phyloP scores from a whole-genome alignment of 2,329 filamentous ascomycete species.

The Ambrosiella beaveri region DNA sequence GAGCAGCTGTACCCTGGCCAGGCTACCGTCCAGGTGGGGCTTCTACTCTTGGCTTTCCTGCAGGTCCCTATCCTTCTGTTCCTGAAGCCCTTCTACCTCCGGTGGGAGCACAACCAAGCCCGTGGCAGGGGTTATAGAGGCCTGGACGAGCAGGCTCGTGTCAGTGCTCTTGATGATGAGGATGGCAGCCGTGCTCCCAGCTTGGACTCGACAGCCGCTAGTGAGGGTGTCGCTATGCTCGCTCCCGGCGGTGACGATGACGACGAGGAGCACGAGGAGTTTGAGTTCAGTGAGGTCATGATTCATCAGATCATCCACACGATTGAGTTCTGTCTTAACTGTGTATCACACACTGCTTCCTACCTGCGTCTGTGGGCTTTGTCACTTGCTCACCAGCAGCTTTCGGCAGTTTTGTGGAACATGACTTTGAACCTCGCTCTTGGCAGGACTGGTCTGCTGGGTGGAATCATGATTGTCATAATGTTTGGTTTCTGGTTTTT shows the following conservation, averaged over 20 bases:
- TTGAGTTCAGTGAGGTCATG: slow-evolving; percentile 94
- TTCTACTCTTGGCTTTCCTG: slow-evolving; percentile 64
- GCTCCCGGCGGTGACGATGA: slow-evolving; percentile 48
- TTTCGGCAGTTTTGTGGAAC: slow-evolving; percentile 85
- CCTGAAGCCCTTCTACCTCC: slow-evolving; percentile 88
- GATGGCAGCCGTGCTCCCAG: slow-evolving; percentile 32
- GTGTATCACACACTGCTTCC: slow-evolving; percentile 94
- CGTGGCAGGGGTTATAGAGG: slow-evolving; percentile 81
- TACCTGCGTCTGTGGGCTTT: slow-evolving; percentile 97
- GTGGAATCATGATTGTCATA: slow-evolving; percentile 64
- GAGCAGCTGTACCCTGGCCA: slow-evolving; percentile 67
- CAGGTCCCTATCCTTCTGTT: slow-evolving; percentile 87
- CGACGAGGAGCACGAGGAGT: slow-evolving; percentile 77
- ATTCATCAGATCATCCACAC: slow-evolving; percentile 99
- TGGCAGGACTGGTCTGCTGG: slow-evolving; percentile 42
- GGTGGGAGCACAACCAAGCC: slow-evolving; percentile 81
- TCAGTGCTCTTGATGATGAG: slow-evolving; percentile 82
- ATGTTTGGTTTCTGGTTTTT: slow-evolving; percentile 84
- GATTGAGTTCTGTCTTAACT: slow-evolving; percentile 98
- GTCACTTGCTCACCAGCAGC: slow-evolving; percentile 92
- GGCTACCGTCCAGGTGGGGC: slow-evolving; percentile 51
- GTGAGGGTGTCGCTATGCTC: slow-evolving; percentile 74
- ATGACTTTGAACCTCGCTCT: slow-evolving; percentile 84
- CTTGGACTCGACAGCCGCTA: slow-evolving; percentile 41
- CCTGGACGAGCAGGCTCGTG: slow-evolving; percentile 72